phyloP scores from a whole-genome alignment of 2,329 filamentous ascomycete genomes.

The Pyrenophora tritici-repentis region DNA sequence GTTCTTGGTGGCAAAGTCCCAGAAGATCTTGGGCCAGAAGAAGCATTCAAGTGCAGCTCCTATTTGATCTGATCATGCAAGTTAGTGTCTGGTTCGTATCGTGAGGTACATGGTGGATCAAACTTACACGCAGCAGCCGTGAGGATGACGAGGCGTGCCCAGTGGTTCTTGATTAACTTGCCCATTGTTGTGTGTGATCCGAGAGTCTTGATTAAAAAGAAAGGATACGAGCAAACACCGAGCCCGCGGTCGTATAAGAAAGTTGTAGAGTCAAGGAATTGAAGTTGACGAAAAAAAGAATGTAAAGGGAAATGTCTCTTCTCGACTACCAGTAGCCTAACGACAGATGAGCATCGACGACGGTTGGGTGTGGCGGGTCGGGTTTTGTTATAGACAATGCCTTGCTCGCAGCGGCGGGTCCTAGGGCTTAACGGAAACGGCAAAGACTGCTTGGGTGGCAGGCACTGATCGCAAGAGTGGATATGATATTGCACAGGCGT shows the following conservation, averaged over 20 bases:
- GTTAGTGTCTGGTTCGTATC: slow-evolving; percentile 7
- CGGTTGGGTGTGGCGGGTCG: slow-evolving; percentile 22
- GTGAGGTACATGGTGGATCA: neutral
- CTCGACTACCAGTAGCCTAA: slow-evolving; percentile 47
- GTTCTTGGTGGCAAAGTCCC: slow-evolving; percentile 92
- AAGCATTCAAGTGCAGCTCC: slow-evolving; percentile 81
- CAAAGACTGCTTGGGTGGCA: slow-evolving; percentile 22
- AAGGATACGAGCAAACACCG: slow-evolving; percentile 37
- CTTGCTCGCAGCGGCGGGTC: slow-evolving; percentile 18
- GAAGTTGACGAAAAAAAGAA: slow-evolving; percentile 4
- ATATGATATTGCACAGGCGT: slow-evolving; percentile 8
- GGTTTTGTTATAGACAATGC: slow-evolving; percentile 44
- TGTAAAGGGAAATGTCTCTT: slow-evolving; percentile 20
- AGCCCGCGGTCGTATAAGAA: slow-evolving; percentile 33
- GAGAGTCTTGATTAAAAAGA: slow-evolving; percentile 37
- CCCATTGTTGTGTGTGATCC: slow-evolving; percentile 72
- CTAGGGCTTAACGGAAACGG: slow-evolving; percentile 16
- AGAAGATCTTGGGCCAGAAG: slow-evolving; percentile 99
- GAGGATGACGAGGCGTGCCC: slow-evolving; percentile 91
- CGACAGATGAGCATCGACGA: slow-evolving; percentile 38
- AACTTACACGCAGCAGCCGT: slow-evolving; percentile 76
- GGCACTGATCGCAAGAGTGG: slow-evolving; percentile 23
- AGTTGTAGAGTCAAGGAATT: slow-evolving; percentile 2
- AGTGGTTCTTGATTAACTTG: slow-evolving; percentile 99
- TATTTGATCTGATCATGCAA: slow-evolving; percentile 71